Base-by-base conservation (phyloP, 768 basidiomycete genomes). In the Favolaschia claudopus region DNA sequence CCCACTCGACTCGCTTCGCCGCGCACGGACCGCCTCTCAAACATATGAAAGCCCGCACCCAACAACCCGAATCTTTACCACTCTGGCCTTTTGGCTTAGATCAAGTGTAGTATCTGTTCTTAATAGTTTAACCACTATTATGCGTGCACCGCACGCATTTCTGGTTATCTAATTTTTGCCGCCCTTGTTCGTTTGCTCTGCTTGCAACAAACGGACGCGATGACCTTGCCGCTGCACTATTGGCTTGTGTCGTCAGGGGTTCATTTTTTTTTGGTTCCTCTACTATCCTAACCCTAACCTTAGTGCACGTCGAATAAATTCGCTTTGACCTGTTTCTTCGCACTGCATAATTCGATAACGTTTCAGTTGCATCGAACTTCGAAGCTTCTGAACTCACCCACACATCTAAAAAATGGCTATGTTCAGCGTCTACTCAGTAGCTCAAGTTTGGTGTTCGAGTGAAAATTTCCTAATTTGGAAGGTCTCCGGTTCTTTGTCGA, bases 91-190 rank as follows among this genome's bases (percentile, higher is more conserved):
- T 90, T 92, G 90, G 90, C 91, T 92, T 92, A 91, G 90, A 92
- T 92, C 90, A 92, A 92, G 90, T 92, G 91, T 92, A 92, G 91
- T 92, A 93, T 92, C 90, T 93, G 91, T 92, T 91, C 89, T 92
- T 89, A 79, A 80, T 77, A 80, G 79, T 79, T 78, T 79, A 80
- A 80, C 81, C 82, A 80, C 82, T 83, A 81, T 83, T 82, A 83
- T 82, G 79, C 38, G 19, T 22, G 46, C 47, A 57, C 55, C 55
- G 55, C 45, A 27, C 19, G 37, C 37, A 56, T 56, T 44, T 34
- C 27, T 44, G 52, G 52, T 54, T 54, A 54, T 54, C 52, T 54
- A 54, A 54, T 54, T 54, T 54, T 54, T 54, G 52, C 52, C 52
- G 52, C 52, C 52, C 33, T 54, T 44, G 52, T 59, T 34, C 38